Evolutionary conservation across 2,329 filamentous ascomycete genomes (phyloP), one percentile per base, ranked within the genome.

Genomic region (Arachnomyces sp.): DNA sequence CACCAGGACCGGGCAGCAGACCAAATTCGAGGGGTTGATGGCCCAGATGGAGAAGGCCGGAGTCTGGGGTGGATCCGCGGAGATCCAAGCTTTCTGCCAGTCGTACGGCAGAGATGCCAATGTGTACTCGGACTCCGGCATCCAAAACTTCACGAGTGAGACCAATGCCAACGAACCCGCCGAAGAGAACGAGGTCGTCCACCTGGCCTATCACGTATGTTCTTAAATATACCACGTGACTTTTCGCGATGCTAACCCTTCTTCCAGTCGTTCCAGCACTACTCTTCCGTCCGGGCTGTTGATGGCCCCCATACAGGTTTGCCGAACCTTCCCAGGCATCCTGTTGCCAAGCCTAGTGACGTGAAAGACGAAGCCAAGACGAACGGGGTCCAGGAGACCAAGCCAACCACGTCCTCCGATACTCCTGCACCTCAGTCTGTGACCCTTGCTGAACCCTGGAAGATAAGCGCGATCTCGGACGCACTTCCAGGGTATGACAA

Each of bases 51-150:
- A 74, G 20, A 71, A 72, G 51, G 67, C 70, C 20, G 75, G 76
- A 38, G 74, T 74, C 30, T 84, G 74, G 61, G 81, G 77, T 17
- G 79, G 81, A 54, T 79, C 82, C 43, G 71, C 81, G 63, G 79
- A 83, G 60, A 73, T 85, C 33, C 70, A 72, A 25, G 81, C 81
- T 4, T 84, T 84, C 58, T 73, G 75, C 18, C 71, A 74, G 41
- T 74, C 72, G 15, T 81, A 72, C 55, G 67, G 73, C 37, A 72
- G 73, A 38, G 73, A 82, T 55, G 75, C 84, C 40, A 72, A 73
- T 49, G 74, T 83, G 41, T 82, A 78, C 60, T 62, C 58, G 9
- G 55, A 57, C 43, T 52, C 57, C 31, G 59, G 57, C n/a, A 54
- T 65, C 15, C 61, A 63, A 38, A 48, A 49, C 30, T 66, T 66